Base-by-base conservation (phyloP, 306 rosid genomes). In the Hylodesmum podocarpum region DNA sequence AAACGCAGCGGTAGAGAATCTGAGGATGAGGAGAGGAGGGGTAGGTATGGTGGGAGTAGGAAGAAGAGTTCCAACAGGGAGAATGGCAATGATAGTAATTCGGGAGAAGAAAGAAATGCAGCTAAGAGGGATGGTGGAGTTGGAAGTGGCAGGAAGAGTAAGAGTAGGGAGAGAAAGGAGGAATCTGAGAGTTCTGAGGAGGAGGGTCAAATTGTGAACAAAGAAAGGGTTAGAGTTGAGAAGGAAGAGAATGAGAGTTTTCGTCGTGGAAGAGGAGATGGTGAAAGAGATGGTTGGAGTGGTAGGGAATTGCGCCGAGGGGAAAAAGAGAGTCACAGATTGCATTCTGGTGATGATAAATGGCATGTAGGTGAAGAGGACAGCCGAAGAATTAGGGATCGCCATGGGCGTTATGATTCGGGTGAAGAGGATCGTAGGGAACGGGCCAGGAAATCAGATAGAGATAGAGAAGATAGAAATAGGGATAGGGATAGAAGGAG, bases 381-480 rank as follows among this genome's bases (percentile, higher is more conserved):
- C 46, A 77, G 53, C 4, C 43, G 65, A 24, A 82, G 80, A 72
- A 67, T 16, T 34, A 59, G 62, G 47, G 87, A 79, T 25, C 85
- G 68, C 19, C 71, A 18, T 34, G 70, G 58, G 14, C 79, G 8
- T 24, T 79, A 40, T 66, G 73, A 71, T 67, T 86, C 80, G 4
- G 84, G 83, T 47, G 86, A 73, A 14, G 85, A 72, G 49, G 77
- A 65, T 76, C 84, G 53, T 4, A 70, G 87, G 83, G 74, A 80
- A 24, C 5, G 0, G 18, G 36, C 3, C 5, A 73, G 78, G 77
- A 77, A 50, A 27, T 72, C 80, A 54, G 83, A 79, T 3, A 10
- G 28, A 69, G 14, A 54, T 82, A 79, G 6, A 10, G 28, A 69
- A 11, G 62, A 31, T 14, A 76, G 82, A 49, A 73, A 78, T 18